A percentile compares a stretch with the other conserved stretches of the same genome.
These are phyloP conservation scores for Porphyrellus cyaneotinctus DNA, from an alignment of 768 basidiomycete species.

Conservation along the genomic window DNA sequence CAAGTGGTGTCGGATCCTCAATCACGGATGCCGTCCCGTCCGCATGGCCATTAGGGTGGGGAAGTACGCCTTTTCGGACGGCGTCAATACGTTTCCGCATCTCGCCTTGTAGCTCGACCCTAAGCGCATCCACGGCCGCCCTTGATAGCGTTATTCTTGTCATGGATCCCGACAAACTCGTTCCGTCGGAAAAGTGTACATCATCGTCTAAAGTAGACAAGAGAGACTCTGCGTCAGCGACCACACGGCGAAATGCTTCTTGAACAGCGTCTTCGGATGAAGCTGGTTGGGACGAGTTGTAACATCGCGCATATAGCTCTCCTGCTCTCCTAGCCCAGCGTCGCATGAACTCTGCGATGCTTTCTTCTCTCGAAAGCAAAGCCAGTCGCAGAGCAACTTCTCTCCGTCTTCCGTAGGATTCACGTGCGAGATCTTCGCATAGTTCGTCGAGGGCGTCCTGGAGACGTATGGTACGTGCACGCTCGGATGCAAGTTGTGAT, in stretches of 20 bases:
- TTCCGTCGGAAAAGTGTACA: slow-evolving; percentile 18
- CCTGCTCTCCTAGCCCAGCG: slow-evolving; percentile 53
- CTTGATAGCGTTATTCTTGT: slow-evolving; percentile 51
- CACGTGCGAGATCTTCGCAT: slow-evolving; percentile 65
- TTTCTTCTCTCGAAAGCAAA: slow-evolving; percentile 63
- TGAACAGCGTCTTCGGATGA: slow-evolving; percentile 18
- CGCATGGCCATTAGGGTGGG: not conserved
- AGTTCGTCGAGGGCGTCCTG: slow-evolving; percentile 63
- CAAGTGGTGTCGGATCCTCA: not conserved
- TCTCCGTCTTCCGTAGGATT: slow-evolving; percentile 66
- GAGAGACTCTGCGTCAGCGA: slow-evolving; percentile 35
- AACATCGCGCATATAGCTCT: slow-evolving; percentile 37
- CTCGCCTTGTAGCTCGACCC: slow-evolving; percentile 56
- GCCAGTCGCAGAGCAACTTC: slow-evolving; percentile 65
- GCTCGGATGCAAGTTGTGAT: slow-evolving; percentile 41
- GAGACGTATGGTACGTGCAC: slow-evolving; percentile 44
- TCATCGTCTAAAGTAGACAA: slow-evolving; percentile 34
- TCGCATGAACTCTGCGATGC: slow-evolving; percentile 48
- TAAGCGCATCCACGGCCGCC: slow-evolving; percentile 47
- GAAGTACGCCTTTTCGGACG: slow-evolving; percentile 5
- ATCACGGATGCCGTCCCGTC: not conserved
- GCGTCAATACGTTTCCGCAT: slow-evolving; percentile 43
- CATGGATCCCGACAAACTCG: slow-evolving; percentile 40
- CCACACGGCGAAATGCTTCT: slow-evolving; percentile 29
- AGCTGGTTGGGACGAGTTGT: not conserved